These are phyloP conservation scores for Sclerotinia glacialis DNA, from an alignment of 2,329 filamentous ascomycete species.

Conservation along the genomic window DNA sequence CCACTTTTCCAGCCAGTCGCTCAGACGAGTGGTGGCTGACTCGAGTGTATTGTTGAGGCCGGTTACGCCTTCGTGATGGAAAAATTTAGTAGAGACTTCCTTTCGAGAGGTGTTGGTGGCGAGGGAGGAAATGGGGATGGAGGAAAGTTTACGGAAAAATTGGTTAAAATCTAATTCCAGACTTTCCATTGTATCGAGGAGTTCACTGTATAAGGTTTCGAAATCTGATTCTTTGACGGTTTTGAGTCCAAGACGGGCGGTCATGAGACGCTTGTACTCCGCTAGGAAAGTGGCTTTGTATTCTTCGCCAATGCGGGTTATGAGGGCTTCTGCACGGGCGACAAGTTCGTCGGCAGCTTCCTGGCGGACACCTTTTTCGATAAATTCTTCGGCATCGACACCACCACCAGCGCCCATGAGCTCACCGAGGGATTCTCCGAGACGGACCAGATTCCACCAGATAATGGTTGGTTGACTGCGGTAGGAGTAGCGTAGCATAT, in stretches of 20 bases:
- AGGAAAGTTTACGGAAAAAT: conserved; percentile 79
- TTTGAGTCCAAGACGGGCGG: conserved; percentile 71
- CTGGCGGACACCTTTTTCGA: conserved; percentile 67
- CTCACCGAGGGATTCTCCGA: conserved; percentile 87
- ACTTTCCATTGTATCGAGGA: conserved; percentile 77
- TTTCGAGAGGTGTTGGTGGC: conserved; percentile 61
- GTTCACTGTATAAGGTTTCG: conserved; percentile 73
- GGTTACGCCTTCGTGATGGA: conserved; percentile 70
- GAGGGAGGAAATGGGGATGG: conserved; percentile 60
- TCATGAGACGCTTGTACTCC: conserved; percentile 90
- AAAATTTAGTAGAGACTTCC: conserved; percentile 69
- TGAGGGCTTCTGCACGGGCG: conserved; percentile 77
- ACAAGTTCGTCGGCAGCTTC: conserved; percentile 69
- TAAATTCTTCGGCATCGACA: conserved; percentile 70
- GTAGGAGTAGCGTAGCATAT: conserved; percentile 83
- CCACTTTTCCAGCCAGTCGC: conserved; percentile 81
- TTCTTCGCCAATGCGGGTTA: conserved; percentile 77
- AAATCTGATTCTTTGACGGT: conserved; percentile 71
- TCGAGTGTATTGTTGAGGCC: conserved; percentile 56
- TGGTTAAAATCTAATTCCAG: conserved; percentile 90
- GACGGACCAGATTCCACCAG: conserved; percentile 95
- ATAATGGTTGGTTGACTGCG: conserved; percentile 93
- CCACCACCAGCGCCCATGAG: conserved; percentile 72
- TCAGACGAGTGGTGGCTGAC: conserved; percentile 64
- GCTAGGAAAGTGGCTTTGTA: conserved; percentile 81